Percentiles rank a stretch among this genome's conserved stretches.
Conservation (phyloP, 139 green algal genomes). For the Coelastrella sp. region DNA sequence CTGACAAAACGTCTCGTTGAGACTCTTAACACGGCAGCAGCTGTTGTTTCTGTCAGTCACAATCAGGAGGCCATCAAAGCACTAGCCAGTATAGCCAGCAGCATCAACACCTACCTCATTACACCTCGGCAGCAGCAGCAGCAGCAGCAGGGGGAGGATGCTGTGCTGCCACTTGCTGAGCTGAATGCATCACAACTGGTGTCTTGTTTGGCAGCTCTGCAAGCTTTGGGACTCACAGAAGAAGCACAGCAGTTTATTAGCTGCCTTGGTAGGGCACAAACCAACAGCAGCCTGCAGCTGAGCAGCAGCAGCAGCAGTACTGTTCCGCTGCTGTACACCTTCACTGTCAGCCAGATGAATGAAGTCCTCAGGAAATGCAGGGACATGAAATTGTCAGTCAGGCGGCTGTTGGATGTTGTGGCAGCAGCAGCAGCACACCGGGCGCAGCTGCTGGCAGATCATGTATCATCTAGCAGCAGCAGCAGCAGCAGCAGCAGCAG, state of each 20-base stretch:
- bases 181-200: background rate
- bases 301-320: background rate
- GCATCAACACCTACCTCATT: background rate
- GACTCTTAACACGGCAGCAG: too few relatives aligned
- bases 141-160: slow-evolving; percentile 8
- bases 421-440: slow-evolving; percentile 3
- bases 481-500: background rate
- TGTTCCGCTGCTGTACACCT: background rate
- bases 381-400: too few relatives aligned
- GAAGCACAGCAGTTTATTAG: background rate
- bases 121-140: slow-evolving; percentile 7
- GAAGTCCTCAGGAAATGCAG: too few relatives aligned
- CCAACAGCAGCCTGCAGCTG: background rate
- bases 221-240: background rate
- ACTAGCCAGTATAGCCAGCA: background rate
- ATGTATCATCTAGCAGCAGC: background rate
- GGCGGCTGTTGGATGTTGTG: background rate
- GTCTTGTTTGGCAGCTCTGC: background rate
- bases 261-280: background rate
- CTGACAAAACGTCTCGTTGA: too few relatives aligned
- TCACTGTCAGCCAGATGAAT: background rate
- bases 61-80: background rate
- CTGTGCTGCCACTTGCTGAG: background rate
- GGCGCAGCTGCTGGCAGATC: background rate
- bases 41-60: background rate